phyloP scores from a whole-genome alignment of 2,329 filamentous ascomycete genomes.

The Blastomyces parvus region DNA sequence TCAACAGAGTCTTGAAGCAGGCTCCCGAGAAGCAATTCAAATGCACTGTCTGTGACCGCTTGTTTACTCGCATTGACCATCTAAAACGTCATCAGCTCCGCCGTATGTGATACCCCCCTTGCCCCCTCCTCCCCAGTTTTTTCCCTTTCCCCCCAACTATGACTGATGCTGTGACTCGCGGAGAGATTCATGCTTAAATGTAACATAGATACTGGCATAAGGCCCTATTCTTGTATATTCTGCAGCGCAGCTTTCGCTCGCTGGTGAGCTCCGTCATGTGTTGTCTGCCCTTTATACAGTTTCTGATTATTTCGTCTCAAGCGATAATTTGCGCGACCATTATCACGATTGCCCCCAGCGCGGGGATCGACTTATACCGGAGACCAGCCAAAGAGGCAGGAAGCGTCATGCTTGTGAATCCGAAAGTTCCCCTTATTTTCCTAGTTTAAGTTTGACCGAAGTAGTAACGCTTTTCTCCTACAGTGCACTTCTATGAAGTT shows the following conservation, averaged over 20 bases:
- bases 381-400: constrained; percentile 38
- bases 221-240: constrained; percentile 40
- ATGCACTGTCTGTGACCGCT: constrained; percentile 37
- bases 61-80: constrained; percentile 41
- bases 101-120: constrained; percentile 27
- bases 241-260: constrained; percentile 39
- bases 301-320: constrained; percentile 16
- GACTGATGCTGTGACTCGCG: not conserved
- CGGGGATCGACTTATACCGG: constrained; percentile 36
- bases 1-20: constrained; percentile 25
- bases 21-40: constrained; percentile 33
- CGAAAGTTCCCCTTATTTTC: constrained; percentile 21
- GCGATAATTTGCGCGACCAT: constrained; percentile 40
- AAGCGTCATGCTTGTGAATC: constrained; percentile 41
- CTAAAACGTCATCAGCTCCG: constrained; percentile 40
- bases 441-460: not conserved
- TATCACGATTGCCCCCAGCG: constrained; percentile 36
- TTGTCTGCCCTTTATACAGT: not conserved
- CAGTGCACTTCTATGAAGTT: constrained; percentile 42
- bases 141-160: not conserved
- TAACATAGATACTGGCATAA: constrained; percentile 37
- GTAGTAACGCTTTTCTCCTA: constrained; percentile 5
- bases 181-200: not conserved
- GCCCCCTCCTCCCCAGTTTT: not conserved
- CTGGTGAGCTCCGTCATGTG: constrained; percentile 26